phyloP scores from a whole-genome alignment of 192 early-diverging fungal genomes.

The Podila clonocystis region DNA sequence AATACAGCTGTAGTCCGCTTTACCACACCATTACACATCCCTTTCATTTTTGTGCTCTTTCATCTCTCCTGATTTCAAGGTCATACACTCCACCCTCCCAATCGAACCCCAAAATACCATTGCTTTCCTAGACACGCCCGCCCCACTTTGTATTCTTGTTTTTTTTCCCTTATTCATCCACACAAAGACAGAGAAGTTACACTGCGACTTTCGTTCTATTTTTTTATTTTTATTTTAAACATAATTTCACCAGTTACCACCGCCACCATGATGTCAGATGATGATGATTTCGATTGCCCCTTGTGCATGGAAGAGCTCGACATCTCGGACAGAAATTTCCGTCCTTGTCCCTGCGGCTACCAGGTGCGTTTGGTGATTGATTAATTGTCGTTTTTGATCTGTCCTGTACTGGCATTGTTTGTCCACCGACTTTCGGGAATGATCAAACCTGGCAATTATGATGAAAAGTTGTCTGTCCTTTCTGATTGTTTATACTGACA shows the following conservation, averaged over 20 bases:
- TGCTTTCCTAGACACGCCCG: too few relatives aligned
- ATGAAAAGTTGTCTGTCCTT: too few relatives aligned
- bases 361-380: slow-evolving; percentile 67
- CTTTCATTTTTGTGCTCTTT: background rate
- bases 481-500: background rate
- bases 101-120: too few relatives aligned
- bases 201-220: background rate
- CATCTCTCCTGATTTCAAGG: background rate
- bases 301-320: slow-evolving; percentile 99
- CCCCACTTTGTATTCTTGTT: background rate
- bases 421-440: too few relatives aligned
- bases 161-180: background rate
- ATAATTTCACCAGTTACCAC: slow-evolving; percentile 1
- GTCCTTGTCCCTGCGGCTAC: slow-evolving; percentile 98
- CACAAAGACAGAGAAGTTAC: background rate
- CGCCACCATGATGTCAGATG: slow-evolving; percentile 64
- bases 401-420: too few relatives aligned
- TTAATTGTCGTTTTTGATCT: too few relatives aligned
- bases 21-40: too few relatives aligned
- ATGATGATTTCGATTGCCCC: slow-evolving; percentile 97
- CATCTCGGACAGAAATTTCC: slow-evolving; percentile 94
- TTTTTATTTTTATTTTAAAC: background rate
- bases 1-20: too few relatives aligned
- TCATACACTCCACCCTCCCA: background rate
- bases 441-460: too few relatives aligned